These are phyloP conservation scores for Neoarthrinium moseri DNA, from an alignment of 2,329 filamentous ascomycete species.

Conservation along the genomic window DNA sequence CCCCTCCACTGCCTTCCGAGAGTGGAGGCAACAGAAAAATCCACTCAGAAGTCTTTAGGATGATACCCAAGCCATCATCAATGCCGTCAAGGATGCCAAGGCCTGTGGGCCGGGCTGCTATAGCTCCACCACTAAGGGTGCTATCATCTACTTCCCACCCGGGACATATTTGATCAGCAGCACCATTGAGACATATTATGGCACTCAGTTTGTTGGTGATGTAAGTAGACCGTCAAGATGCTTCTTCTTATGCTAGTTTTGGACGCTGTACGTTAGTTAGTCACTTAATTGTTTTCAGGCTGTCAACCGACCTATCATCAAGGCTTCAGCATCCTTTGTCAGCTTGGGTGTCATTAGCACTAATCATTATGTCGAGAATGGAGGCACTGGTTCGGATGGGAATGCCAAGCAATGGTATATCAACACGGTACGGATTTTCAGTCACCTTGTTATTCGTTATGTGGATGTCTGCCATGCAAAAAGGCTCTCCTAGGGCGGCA, in stretches of 20 bases:
- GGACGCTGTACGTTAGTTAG: too few relatives aligned
- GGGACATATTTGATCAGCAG: slow-evolving; percentile 11
- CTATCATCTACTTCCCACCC: slow-evolving; percentile 13
- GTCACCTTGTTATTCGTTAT: too few relatives aligned
- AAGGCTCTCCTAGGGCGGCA: too few relatives aligned
- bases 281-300: too few relatives aligned
- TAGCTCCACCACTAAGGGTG: slow-evolving; percentile 6
- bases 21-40: too few relatives aligned
- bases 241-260: slow-evolving; percentile 31
- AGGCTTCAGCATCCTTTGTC: slow-evolving; percentile 54
- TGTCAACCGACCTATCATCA: slow-evolving; percentile 56
- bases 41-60: slow-evolving; percentile 14
- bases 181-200: slow-evolving; percentile 8
- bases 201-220: slow-evolving; percentile 1
- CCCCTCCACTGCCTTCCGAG: not conserved
- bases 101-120: slow-evolving; percentile 10
- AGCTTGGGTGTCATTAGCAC: not conserved
- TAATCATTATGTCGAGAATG: not conserved
- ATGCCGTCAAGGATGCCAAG: slow-evolving; percentile 10
- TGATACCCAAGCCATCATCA: slow-evolving; percentile 11
- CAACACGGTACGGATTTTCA: not conserved
- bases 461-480: too few relatives aligned
- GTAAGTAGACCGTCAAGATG: not conserved
- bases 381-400: not conserved
- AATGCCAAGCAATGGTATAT: not conserved